Conservation (phyloP, 106 monocot genomes). For the Allium sativum region DNA sequence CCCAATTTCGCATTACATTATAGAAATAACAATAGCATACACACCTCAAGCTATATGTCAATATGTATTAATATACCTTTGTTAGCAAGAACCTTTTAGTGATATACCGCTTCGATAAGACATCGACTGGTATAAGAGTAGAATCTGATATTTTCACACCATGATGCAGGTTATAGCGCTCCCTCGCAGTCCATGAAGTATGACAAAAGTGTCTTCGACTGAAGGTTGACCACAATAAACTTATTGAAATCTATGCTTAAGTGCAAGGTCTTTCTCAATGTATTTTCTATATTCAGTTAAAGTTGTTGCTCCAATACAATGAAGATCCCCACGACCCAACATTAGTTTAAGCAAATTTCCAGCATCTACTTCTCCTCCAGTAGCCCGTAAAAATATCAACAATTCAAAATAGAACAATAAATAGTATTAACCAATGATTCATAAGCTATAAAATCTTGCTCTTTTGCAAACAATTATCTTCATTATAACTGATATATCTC, state of each 20-base stretch:
- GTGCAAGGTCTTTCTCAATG: slow-evolving; percentile 82
- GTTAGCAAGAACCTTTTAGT: slow-evolving; percentile 73
- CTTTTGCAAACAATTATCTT: too few relatives aligned
- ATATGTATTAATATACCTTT: slow-evolving; percentile 38
- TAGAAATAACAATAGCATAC: too few relatives aligned
- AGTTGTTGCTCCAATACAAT: slow-evolving; percentile 86
- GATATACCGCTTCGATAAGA: slow-evolving; percentile 73
- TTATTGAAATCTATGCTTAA: slow-evolving; percentile 83
- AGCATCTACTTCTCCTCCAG: slow-evolving; percentile 85
- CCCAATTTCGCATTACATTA: too few relatives aligned
- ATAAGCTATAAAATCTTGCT: too few relatives aligned
- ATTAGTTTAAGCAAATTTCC: slow-evolving; percentile 80
- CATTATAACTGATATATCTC: too few relatives aligned
- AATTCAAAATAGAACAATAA: not conserved
- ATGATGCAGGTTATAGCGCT: slow-evolving; percentile 82
- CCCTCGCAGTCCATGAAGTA: slow-evolving; percentile 75
- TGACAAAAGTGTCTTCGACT: slow-evolving; percentile 78
- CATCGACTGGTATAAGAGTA: slow-evolving; percentile 66
- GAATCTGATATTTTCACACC: slow-evolving; percentile 86
- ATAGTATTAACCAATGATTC: too few relatives aligned
- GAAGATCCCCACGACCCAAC: slow-evolving; percentile 80
- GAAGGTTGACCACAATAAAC: slow-evolving; percentile 80
- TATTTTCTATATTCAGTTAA: slow-evolving; percentile 84
- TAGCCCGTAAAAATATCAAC: slow-evolving; percentile 36
- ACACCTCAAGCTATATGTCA: too few relatives aligned